Evolutionary conservation across 1,139 yeast species (phyloP).

Genomic region (Sugiyamaella grinbergsii): DNA sequence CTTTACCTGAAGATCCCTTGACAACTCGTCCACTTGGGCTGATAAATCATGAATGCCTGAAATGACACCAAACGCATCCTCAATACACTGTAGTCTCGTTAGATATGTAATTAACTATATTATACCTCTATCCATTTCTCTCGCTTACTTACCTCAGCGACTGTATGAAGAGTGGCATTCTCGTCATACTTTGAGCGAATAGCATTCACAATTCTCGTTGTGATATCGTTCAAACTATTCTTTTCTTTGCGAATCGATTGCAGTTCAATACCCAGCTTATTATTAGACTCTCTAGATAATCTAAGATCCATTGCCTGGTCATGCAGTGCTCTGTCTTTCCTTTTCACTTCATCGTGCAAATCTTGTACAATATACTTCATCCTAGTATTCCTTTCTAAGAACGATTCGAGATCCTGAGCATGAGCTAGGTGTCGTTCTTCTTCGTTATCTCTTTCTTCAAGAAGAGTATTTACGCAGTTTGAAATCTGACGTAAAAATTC

Average conservation of each 20-base stretch:
- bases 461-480: not conserved
- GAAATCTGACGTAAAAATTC: slow-evolving; percentile 1
- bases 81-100: slow-evolving; percentile 16
- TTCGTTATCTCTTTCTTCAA: slow-evolving; percentile 2
- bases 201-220: slow-evolving; percentile 6
- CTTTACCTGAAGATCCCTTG: slow-evolving; percentile 14
- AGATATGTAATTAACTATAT: not conserved
- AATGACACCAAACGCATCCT: slow-evolving; percentile 14
- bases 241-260: slow-evolving; percentile 3
- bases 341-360: not conserved
- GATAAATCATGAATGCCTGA: slow-evolving; percentile 19
- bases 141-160: slow-evolving; percentile 16
- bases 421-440: slow-evolving; percentile 4
- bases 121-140: not conserved
- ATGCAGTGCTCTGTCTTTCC: not conserved
- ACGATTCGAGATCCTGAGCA: slow-evolving; percentile 13
- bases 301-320: slow-evolving; percentile 2
- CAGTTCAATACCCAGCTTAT: not conserved
- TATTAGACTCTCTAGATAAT: not conserved
- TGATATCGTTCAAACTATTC: not conserved
- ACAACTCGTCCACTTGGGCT: slow-evolving; percentile 13
- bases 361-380: slow-evolving; percentile 4
- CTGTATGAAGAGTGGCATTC: slow-evolving; percentile 9
- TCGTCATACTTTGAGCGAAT: slow-evolving; percentile 15
- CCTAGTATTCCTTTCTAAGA: not conserved